Base-by-base conservation (phyloP, 768 basidiomycete species). In the Auricularia sp. region DNA sequence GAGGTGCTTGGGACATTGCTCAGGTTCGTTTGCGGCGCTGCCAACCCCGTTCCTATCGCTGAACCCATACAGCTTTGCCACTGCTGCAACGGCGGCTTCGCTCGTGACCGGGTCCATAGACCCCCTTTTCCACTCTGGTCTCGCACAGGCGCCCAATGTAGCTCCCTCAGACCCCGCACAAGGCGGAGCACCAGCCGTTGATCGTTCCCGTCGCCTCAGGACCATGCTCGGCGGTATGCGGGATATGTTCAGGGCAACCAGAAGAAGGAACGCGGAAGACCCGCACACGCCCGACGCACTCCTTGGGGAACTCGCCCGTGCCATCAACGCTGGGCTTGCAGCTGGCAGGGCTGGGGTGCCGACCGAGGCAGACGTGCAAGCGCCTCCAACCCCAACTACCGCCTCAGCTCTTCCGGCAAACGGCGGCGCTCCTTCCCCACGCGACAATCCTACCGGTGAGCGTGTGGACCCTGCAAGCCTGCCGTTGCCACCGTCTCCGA, bases 61-160 rank as follows among this genome's bases (percentile, higher is more conserved):
- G 21, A 59, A 62, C n/a, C 3, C 18, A 21, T 71, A 61, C 67
- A 90, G 91, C 69, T 91, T 93, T 36, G 91, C 91, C 3, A 90
- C 91, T n/a, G 89, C 91, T 10, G 91, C 91, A n/a, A 92, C 91
- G 1, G 91, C 91, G 1, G 90, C 89, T 7, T 93, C 91, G 3
- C 80, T 91, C 35, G 79, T 90, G n/a, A 86, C 87, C 1, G 88
- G 88, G 42, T 83, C 85, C 29, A 83, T 85, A 3, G 83, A 87
- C 61, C 81, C 84, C 11, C 81, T 90, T 54, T 80, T 87, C 64
- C 80, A 83, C 61, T 42, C 43, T 42, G 35, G 36, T 5, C 61
- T 47, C 21, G n/a, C 39, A 39, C 61, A 36, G 34, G 21, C 43
- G 11, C 59, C 59, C 29, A 64, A 59, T 34, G 66, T 72, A 44